Evolutionary conservation across 108 stramenopile genomes (phyloP), one percentile per base, ranked within the genome.

Genomic region (Ochromonas danica): DNA sequence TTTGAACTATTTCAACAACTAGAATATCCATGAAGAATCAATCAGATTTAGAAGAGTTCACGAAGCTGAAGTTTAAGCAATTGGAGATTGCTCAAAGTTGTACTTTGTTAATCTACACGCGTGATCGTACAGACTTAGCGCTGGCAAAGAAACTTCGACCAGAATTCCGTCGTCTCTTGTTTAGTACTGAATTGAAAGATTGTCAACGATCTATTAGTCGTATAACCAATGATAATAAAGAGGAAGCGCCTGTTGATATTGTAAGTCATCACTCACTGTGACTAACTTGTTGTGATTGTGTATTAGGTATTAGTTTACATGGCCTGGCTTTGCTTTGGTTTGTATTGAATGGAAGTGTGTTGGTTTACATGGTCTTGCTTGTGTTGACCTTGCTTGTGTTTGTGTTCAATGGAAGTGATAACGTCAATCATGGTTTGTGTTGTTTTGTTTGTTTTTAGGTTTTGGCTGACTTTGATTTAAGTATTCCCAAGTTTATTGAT

Each of bases 121-220:
- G 63, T 31, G 63, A 67, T 67, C 17, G 31, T 14, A 67, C 14
- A 14, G 25, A 10, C 33, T 10, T 35, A 10, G 63, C 14, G 3
- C 6, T 67, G 35, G 63, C 63, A 36, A 67, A 67, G 63, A 67
- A 67, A 36, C 31, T 67, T 36, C 3, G 25, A 25, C 10, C 31
- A 36, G 63, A 35, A 6, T 67, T 67, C 35, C 3, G 35, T 33
- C 17, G 31, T 10, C 6, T 67, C 25, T 67, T 14, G 6, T 3
- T 67, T 36, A 67, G 63, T 33, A 10, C 33, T 6, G 63, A 67
- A 67, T 10, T 67, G 3, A 67, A 67, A 25, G 63, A 67, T 36
- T 35, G 63, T 67, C 17, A 31, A 33, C 3, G 25, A 25, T 35
- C 25, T 6, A 33, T 67, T 10, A 31, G 10, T 10, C 3, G 35